Conservation (phyloP, 805 yeast genomes). For the Phaffomyces opuntiae region DNA sequence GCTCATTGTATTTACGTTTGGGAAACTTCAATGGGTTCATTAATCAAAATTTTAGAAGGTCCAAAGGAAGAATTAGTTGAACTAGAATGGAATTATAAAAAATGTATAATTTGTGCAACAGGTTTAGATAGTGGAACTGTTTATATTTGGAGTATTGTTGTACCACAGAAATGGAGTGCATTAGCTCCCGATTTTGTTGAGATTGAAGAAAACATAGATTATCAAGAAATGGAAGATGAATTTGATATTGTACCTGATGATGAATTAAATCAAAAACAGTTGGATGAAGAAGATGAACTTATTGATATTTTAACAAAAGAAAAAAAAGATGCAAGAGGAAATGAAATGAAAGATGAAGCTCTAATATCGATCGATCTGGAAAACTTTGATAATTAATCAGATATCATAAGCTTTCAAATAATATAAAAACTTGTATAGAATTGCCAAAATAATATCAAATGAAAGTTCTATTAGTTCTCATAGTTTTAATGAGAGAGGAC, state of each 20-base stretch:
- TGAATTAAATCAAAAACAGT: constrained; percentile 49
- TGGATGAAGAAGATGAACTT: constrained; percentile 56
- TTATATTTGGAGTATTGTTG: constrained; percentile 72
- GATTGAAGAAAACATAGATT: constrained; percentile 84
- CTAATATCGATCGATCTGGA: constrained; percentile 47
- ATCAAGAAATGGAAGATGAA: constrained; percentile 85
- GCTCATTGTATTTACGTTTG: constrained; percentile 87
- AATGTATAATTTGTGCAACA: constrained; percentile 71
- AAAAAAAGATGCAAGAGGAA: constrained; percentile 64
- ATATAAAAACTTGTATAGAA: too few species aligned
- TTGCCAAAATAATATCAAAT: too few species aligned
- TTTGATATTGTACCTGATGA: constrained; percentile 75
- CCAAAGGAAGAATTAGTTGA: constrained; percentile 82
- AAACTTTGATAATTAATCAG: too few species aligned
- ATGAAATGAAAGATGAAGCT: constrained; percentile 47
- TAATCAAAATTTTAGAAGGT: constrained; percentile 84
- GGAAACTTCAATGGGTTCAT: constrained; percentile 87
- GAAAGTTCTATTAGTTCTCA: too few species aligned
- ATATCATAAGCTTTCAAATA: too few species aligned
- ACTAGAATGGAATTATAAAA: constrained; percentile 77
- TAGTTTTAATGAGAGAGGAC: too few species aligned
- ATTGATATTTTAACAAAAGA: constrained; percentile 68
- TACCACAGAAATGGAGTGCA: constrained; percentile 94
- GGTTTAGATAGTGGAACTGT: constrained; percentile 82
- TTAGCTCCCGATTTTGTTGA: constrained; percentile 95